Evolutionary conservation across 1,284 basidiomycete genomes (phyloP), one percentile per base, ranked within the genome.

Genomic region (Cryptococcus hybrid): DNA sequence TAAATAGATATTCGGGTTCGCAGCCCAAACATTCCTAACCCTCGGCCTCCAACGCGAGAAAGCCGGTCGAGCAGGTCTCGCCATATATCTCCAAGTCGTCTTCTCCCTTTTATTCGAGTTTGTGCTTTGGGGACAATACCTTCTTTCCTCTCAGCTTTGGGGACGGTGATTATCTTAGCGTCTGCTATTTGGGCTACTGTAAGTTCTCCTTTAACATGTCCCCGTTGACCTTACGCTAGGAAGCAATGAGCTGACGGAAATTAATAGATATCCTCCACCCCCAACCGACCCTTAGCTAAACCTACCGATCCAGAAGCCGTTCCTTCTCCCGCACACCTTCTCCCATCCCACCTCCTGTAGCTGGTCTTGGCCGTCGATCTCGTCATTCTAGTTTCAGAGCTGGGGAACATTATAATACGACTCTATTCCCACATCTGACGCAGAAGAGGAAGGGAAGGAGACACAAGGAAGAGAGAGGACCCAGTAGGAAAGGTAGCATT

Each of bases 1-100:
- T 4, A 18, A 18, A 18, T 18, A 18, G 18, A 18, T 86, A 2
- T 83, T 85, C 58, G 86, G 86, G 1, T 86, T 88, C 63, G 62
- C 79, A 13, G 84, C 82, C 0, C 86, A 87, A 73, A 82, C 84
- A 2, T 56, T 77, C 7, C 65, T 79, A 7, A 78, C 78, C 3
- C 54, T 75, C 42, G 78, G 77, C 7, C 61, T 79, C 1, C 75
- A 78, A 49, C 70, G 75, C 4, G 78, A 78, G 55, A 77, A 77
- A 57, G 78, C 77, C 3, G 78, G 77, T 0, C 61, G 77, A 49
- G 78, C 77, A 1, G 68, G 72, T 8, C 56, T 78, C n/a, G 77
- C 76, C 3, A 69, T 75, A 56, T 79, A 78, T 50, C 65, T 75
- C 6, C 73, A 73, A 62, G 76, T 78, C 15, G 37, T 78, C 58